These are phyloP conservation scores for Emericellopsis atlantica DNA, from an alignment of 2,329 filamentous ascomycete genomes.

Conservation along the genomic window DNA sequence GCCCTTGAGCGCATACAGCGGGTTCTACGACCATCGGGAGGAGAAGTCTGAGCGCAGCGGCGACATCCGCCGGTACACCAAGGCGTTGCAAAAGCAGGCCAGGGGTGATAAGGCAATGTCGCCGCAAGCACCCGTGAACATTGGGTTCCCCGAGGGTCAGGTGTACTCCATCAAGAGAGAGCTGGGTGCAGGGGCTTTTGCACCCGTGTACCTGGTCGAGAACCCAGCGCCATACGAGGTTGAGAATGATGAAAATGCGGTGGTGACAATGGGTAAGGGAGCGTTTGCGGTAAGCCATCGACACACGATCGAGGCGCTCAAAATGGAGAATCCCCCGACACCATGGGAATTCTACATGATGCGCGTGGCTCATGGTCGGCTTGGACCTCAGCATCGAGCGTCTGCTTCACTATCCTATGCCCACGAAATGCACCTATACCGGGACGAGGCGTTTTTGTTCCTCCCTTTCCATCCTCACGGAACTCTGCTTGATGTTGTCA, in stretches of 20 bases:
- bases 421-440: slow-evolving; percentile 85
- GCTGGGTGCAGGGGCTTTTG: slow-evolving; percentile 86
- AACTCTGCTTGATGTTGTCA: slow-evolving; percentile 89
- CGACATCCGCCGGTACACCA: slow-evolving; percentile 75
- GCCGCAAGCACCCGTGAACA: slow-evolving; percentile 44
- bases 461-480: slow-evolving; percentile 83
- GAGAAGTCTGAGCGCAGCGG: slow-evolving; percentile 51
- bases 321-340: slow-evolving; percentile 82
- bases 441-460: slow-evolving; percentile 79
- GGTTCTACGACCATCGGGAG: slow-evolving; percentile 63
- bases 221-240: slow-evolving; percentile 39
- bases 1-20: slow-evolving; percentile 59
- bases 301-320: slow-evolving; percentile 63
- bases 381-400: slow-evolving; percentile 59
- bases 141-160: slow-evolving; percentile 55
- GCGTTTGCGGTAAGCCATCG: slow-evolving; percentile 37
- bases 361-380: slow-evolving; percentile 63
- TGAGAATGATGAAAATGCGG: slow-evolving; percentile 28
- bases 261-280: slow-evolving; percentile 47
- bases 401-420: slow-evolving; percentile 68
- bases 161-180: slow-evolving; percentile 73
- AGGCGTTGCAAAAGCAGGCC: slow-evolving; percentile 45
- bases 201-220: slow-evolving; percentile 86
- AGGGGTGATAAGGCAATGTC: slow-evolving; percentile 50
- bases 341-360: slow-evolving; percentile 98